phyloP scores from a whole-genome alignment of 2,329 filamentous ascomycete genomes.

The Scedosporium dehoogii region DNA sequence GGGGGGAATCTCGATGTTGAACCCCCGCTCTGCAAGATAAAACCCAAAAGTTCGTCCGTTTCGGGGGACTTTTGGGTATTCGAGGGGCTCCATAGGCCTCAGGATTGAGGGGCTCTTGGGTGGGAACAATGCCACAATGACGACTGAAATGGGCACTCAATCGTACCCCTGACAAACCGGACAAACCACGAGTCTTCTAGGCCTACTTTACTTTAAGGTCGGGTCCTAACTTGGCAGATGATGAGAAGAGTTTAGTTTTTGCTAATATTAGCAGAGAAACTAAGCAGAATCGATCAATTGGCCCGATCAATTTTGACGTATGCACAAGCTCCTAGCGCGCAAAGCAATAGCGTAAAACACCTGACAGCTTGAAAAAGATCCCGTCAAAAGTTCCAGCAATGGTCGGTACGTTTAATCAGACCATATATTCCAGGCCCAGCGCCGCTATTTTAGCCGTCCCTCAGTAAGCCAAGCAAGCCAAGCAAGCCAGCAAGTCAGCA shows the following conservation, averaged over 20 bases:
- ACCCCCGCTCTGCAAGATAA: neutral
- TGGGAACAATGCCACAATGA: neutral
- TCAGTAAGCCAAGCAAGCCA: neutral
- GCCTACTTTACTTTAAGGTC: no score
- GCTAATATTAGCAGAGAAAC: no score
- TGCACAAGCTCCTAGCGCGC: no score
- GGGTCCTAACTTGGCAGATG: no score
- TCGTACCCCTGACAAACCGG: no score
- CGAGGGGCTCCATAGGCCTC: neutral
- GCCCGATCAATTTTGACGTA: no score
- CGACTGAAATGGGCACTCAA: no score
- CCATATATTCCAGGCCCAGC: neutral
- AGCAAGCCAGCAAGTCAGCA: neutral
- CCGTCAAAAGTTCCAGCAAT: neutral
- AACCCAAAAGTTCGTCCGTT: neutral
- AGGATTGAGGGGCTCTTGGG: neutral
- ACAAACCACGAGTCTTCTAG: no score
- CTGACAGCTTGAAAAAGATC: neutral
- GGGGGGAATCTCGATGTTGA: neutral
- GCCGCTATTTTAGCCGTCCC: neutral
- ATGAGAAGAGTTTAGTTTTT: no score
- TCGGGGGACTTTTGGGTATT: neutral
- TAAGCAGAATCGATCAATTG: no score
- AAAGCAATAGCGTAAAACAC: no score
- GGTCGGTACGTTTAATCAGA: neutral